phyloP scores from a whole-genome alignment of 1,139 yeast genomes.

The Protomyces gravidus region DNA sequence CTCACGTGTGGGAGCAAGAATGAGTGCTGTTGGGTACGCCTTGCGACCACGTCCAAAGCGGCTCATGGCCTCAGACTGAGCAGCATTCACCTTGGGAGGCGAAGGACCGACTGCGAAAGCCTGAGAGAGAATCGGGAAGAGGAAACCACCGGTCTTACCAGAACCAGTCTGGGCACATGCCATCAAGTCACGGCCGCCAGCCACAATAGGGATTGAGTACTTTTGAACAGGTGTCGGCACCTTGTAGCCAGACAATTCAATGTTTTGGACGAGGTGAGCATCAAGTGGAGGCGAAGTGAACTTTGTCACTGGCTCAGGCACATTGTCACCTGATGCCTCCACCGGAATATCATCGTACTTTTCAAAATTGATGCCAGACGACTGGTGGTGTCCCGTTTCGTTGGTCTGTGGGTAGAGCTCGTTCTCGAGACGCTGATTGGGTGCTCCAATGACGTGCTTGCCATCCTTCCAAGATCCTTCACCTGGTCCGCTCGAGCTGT shows the following conservation, averaged over 20 bases:
- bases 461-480: conserved; percentile 81
- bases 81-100: conserved; percentile 46
- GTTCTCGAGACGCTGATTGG: conserved; percentile 64
- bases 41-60: conserved; percentile 47
- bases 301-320: conserved; percentile 85
- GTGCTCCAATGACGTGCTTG: conserved; percentile 76
- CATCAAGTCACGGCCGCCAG: conserved; percentile 95
- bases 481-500: conserved; percentile 37
- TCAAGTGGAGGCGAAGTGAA: conserved; percentile 94
- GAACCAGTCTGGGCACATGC: conserved; percentile 99
- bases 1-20: conserved; percentile 98
- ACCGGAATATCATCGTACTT: conserved; percentile 98
- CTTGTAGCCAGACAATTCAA: conserved; percentile 79
- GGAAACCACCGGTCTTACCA: conserved; percentile 99
- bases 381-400: conserved; percentile 60
- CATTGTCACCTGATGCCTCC: conserved; percentile 92
- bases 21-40: conserved; percentile 90
- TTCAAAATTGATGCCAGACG: conserved; percentile 97
- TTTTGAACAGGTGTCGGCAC: conserved; percentile 98
- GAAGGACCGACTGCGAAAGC: conserved; percentile 88
- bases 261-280: conserved; percentile 77
- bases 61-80: conserved; percentile 47
- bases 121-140: conserved; percentile 94
- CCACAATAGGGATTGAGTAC: conserved; percentile 95
- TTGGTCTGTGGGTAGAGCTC: conserved; percentile 86